Percentiles rank a stretch among this genome's conserved stretches.
Conservation (phyloP, 164 flowering plant genomes). For the Euptelea pleiosperma region DNA sequence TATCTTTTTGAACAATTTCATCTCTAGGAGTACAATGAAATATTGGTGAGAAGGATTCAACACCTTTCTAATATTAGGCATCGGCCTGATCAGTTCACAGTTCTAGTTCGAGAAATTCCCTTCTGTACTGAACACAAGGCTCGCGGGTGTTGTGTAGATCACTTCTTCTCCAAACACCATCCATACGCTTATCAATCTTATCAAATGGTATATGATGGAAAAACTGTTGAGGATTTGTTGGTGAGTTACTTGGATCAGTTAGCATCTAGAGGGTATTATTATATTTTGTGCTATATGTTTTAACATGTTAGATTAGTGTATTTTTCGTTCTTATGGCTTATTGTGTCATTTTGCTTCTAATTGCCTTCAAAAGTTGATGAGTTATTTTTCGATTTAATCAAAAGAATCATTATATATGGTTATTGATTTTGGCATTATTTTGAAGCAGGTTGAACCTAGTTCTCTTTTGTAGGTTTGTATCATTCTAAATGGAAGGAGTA, state of each 20-base stretch:
- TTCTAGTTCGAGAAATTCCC: conserved; percentile 76
- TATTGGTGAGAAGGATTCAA: conserved; percentile 53
- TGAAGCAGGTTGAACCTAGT: too few species aligned
- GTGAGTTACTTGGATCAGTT: conserved; percentile 33
- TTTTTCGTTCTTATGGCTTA: too few species aligned
- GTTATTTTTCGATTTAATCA: too few species aligned
- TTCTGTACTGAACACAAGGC: conserved; percentile 63
- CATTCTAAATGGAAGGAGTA: too few species aligned
- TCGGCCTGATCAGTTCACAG: conserved; percentile 70
- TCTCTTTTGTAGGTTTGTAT: too few species aligned
- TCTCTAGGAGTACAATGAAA: conserved; percentile 60
- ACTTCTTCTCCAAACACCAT: conserved; percentile 75
- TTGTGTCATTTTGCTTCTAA: too few species aligned
- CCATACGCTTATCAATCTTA: conserved; percentile 57
- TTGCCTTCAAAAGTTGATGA: too few species aligned
- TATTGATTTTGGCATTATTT: too few species aligned
- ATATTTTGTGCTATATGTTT: too few species aligned
- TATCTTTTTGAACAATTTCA: conserved; percentile 12
- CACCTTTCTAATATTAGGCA: conserved; percentile 46
- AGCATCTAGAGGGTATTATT: too few species aligned
- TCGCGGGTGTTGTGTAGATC: conserved; percentile 58
- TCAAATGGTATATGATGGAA: conserved; percentile 64
- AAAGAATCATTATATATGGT: too few species aligned
- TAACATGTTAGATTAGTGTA: too few species aligned
- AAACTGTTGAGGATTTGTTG: conserved; percentile 44